Percentiles rank a stretch among this genome's conserved stretches.
phyloP scores from a whole-genome alignment of 2,329 filamentous ascomycete species.

The Penicillium hesseltinei region DNA sequence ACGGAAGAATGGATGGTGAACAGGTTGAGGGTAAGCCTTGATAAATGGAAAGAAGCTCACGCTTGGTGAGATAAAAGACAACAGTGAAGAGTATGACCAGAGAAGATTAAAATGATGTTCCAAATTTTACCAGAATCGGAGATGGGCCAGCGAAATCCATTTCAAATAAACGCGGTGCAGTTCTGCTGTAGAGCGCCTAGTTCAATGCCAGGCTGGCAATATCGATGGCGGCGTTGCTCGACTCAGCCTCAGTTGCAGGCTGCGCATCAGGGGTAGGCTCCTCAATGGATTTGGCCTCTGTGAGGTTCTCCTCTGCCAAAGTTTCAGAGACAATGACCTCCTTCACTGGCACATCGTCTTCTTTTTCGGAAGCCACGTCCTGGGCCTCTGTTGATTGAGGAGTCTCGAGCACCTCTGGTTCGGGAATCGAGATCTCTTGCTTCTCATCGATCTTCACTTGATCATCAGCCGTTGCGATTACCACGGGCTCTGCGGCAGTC shows the following conservation, averaged over 20 bases:
- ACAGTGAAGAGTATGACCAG: slow-evolving; percentile 16
- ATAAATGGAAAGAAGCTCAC: background rate
- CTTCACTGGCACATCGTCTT: background rate
- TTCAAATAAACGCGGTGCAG: background rate
- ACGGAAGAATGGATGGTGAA: background rate
- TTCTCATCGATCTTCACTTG: background rate
- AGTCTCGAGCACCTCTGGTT: background rate
- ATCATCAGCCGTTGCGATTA: background rate
- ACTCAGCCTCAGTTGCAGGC: slow-evolving; percentile 12
- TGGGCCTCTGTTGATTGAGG: background rate
- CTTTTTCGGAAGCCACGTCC: background rate
- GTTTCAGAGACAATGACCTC: background rate
- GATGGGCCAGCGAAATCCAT: background rate
- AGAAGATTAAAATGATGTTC: slow-evolving; percentile 11
- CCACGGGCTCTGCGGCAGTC: background rate
- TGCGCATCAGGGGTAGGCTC: slow-evolving; percentile 8
- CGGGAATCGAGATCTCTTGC: background rate
- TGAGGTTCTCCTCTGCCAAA: background rate
- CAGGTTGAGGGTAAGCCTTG: slow-evolving; percentile 2
- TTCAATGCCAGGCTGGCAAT: slow-evolving; percentile 26
- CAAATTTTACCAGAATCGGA: slow-evolving; percentile 8
- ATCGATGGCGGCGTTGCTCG: slow-evolving; percentile 27
- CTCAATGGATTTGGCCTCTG: background rate
- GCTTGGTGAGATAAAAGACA: background rate
- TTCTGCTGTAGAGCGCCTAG: slow-evolving; percentile 11